phyloP scores from a whole-genome alignment of 805 yeast genomes.

The Metschnikowia similis region DNA sequence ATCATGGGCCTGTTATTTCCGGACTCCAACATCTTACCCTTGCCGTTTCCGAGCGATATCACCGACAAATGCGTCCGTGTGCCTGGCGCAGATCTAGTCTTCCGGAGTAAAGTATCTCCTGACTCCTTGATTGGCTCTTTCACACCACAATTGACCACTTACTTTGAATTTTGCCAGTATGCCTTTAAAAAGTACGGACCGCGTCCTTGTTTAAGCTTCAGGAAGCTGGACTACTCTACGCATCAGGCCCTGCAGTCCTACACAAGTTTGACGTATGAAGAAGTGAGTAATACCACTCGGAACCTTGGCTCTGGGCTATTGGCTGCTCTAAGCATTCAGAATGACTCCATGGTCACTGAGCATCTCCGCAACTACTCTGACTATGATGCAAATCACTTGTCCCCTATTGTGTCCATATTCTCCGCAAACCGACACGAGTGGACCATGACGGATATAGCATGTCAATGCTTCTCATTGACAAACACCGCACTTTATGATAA shows the following conservation, averaged over 20 bases:
- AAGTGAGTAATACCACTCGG: slow-evolving; percentile 40
- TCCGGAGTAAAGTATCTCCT: slow-evolving; percentile 12
- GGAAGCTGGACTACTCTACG: slow-evolving; percentile 32
- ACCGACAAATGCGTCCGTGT: slow-evolving; percentile 1
- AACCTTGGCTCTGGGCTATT: slow-evolving; percentile 54
- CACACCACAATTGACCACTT: slow-evolving; percentile 33
- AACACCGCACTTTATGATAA: slow-evolving; percentile 39
- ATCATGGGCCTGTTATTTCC: slow-evolving; percentile 9
- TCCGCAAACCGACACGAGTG: slow-evolving; percentile 28
- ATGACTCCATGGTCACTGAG: slow-evolving; percentile 21
- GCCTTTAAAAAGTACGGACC: slow-evolving; percentile 23
- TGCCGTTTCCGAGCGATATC: slow-evolving; percentile 5
- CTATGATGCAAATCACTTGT: slow-evolving; percentile 6
- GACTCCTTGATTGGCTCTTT: slow-evolving; percentile 8
- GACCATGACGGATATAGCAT: slow-evolving; percentile 33
- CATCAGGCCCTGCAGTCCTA: slow-evolving; percentile 30
- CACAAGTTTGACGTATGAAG: slow-evolving; percentile 40
- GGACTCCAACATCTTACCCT: neutral
- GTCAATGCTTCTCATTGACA: slow-evolving; percentile 29
- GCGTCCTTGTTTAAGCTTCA: slow-evolving; percentile 33
- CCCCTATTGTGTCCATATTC: slow-evolving; percentile 20
- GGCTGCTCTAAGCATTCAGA: slow-evolving; percentile 23
- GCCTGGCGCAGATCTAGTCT: slow-evolving; percentile 4
- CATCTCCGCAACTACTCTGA: slow-evolving; percentile 16
- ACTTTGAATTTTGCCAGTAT: slow-evolving; percentile 29